Evolutionary conservation across 2,329 filamentous ascomycete genomes (phyloP).

Genomic region (Botryotinia globosa): DNA sequence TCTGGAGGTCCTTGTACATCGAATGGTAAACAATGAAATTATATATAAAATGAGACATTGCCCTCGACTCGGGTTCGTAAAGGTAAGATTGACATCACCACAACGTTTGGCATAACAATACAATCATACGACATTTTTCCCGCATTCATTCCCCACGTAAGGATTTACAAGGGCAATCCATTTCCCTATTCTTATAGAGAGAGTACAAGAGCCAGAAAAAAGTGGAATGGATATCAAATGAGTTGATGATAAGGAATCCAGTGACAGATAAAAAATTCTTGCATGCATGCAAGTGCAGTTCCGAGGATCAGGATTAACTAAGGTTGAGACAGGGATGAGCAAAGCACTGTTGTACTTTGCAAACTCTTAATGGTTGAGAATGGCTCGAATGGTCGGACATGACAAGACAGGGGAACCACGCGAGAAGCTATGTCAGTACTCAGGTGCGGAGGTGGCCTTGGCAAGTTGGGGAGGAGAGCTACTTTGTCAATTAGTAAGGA

Average conservation of each 20-base stretch:
- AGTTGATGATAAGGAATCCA: constrained; percentile 5
- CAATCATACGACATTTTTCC: constrained; percentile 4
- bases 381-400: not conserved
- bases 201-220: not conserved
- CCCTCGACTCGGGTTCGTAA: not conserved
- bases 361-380: not conserved
- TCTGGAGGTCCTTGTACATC: not conserved
- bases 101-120: not conserved
- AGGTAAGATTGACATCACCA: constrained; percentile 2
- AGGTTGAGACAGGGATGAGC: not conserved
- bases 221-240: not conserved
- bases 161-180: not conserved
- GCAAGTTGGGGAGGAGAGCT: not conserved
- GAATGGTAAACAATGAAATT: not conserved
- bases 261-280: constrained; percentile 2
- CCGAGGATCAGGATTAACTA: constrained; percentile 8
- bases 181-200: not conserved
- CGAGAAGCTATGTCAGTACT: constrained; percentile 4
- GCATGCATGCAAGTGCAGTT: constrained; percentile 4
- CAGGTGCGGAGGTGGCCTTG: constrained; percentile 7
- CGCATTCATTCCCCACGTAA: not conserved
- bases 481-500: not conserved
- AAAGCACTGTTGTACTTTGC: not conserved
- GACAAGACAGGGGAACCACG: constrained; percentile 15
- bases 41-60: not conserved